Base-by-base conservation (phyloP, 163 green algal species). In the Coccomyxa subellipsoidea region DNA sequence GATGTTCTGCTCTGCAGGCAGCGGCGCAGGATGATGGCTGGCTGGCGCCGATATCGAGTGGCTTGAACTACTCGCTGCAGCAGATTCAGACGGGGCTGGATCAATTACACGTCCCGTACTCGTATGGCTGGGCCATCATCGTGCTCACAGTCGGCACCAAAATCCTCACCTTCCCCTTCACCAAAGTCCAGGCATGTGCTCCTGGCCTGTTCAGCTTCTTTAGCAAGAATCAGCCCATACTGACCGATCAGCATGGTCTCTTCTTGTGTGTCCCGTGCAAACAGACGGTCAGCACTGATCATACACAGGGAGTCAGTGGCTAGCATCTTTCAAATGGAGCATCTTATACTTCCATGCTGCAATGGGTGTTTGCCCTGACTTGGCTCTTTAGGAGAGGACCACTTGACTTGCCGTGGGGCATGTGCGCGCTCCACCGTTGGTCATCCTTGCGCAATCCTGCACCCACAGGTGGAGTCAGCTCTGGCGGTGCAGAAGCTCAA, bases 91-190 rank as follows among this genome's bases (percentile, higher is more conserved):
- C 40, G 29, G 81, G 80, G 0, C 81, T 94, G 34, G 81, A 89
- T 18, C 36, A 72, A 39, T 21, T 93, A 47, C 71, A 90, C 71
- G 89, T 98, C 77, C 94, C 95, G 0, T 96, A 98, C 88, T 92
- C 90, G 12, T 97, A 97, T 80, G 95, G 95, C 36, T 98, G 93
- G 79, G 95, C 94, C 12, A 98, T 98, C 86, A 93, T 98, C 32
- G 76, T 93, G 34, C 88, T 98, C 0, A 98, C 95, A 0, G 23
- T 95, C 0, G 35, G 97, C n/a, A 93, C 98, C 8, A 98, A 98
- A 86, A 72, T 92, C 10, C 81, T 88, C 38, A 97, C 94, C 9
- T 95, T 94, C 69, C 95, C 95, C 40, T 89, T 98, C 35, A 96
- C 93, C 12, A 97, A 97, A 86, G 92, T 97, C 82, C 95, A 98